phyloP scores from a whole-genome alignment of 2,329 filamentous ascomycete genomes.

The Sclerotinia trifoliorum region DNA sequence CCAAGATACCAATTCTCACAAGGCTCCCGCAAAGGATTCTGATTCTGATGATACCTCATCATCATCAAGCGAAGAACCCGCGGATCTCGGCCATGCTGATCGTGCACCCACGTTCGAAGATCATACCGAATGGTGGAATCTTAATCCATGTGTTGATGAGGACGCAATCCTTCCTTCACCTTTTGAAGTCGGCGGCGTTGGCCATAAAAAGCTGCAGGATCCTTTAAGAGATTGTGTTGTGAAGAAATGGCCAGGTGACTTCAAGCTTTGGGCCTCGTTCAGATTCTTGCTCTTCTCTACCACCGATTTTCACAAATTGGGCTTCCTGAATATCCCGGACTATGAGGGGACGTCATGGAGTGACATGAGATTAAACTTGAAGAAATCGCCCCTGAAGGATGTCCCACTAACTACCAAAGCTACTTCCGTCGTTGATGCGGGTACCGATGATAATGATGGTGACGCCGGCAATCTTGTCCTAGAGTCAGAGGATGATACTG shows the following conservation, averaged over 20 bases:
- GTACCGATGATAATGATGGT: background rate
- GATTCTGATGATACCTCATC: background rate
- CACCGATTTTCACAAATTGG: conserved; percentile 23
- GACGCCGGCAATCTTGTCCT: background rate
- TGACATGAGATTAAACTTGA: background rate
- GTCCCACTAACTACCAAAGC: background rate
- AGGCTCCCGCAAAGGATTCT: background rate
- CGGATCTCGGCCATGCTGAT: background rate
- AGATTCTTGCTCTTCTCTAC: conserved; percentile 28
- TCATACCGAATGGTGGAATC: conserved; percentile 28
- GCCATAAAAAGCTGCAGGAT: conserved; percentile 13
- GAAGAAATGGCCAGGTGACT: conserved; percentile 24
- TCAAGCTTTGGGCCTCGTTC: conserved; percentile 28
- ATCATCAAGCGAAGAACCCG: background rate
- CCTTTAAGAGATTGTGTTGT: conserved; percentile 24
- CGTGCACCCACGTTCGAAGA: conserved; percentile 29
- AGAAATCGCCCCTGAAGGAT: background rate
- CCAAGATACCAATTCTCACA: background rate
- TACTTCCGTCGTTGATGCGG: background rate
- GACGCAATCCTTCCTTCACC: conserved; percentile 22
- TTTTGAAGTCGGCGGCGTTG: conserved; percentile 30
- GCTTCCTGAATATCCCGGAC: conserved; percentile 14
- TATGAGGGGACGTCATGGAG: conserved; percentile 6
- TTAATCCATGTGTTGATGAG: conserved; percentile 22
- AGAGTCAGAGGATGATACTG: background rate